A percentile compares a stretch with the other conserved stretches of the same genome.
Conservation (phyloP, 2,329 filamentous ascomycete species). For the Coleophoma crateriformis region DNA sequence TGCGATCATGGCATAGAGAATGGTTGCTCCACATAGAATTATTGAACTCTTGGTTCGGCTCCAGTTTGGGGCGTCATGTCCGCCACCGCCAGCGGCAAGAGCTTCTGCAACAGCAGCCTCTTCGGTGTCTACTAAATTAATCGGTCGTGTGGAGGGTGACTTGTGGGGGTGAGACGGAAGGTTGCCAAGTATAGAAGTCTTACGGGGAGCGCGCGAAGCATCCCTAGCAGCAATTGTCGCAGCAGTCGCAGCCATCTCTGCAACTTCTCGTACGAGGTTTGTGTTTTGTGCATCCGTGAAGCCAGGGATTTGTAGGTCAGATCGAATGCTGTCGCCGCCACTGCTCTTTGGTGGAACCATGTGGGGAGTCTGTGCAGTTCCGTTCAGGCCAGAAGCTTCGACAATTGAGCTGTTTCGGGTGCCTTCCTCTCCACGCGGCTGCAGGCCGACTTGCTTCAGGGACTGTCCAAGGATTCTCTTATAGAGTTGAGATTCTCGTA, state of each 20-base stretch:
- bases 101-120: slow-evolving; percentile 22
- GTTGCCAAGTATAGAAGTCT: slow-evolving; percentile 35
- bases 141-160: slow-evolving; percentile 22
- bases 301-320: slow-evolving; percentile 54
- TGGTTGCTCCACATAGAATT: slow-evolving; percentile 80
- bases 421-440: slow-evolving; percentile 42
- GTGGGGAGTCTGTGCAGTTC: slow-evolving; percentile 52
- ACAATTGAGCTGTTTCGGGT: slow-evolving; percentile 32
- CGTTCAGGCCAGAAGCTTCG: slow-evolving; percentile 32
- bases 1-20: slow-evolving; percentile 94
- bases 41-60: slow-evolving; percentile 84
- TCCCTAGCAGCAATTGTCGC: slow-evolving; percentile 83
- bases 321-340: slow-evolving; percentile 36
- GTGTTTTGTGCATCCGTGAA: slow-evolving; percentile 80
- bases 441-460: slow-evolving; percentile 73
- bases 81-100: slow-evolving; percentile 47
- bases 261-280: slow-evolving; percentile 76
- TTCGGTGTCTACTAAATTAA: slow-evolving; percentile 27
- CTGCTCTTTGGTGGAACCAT: slow-evolving; percentile 67
- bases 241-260: slow-evolving; percentile 89
- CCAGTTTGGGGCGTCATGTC: slow-evolving; percentile 99
- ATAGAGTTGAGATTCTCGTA: slow-evolving; percentile 84
- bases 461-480: slow-evolving; percentile 91
- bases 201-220: slow-evolving; percentile 49
- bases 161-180: slow-evolving; percentile 25